These are phyloP conservation scores for Zasmidium cellare DNA, from an alignment of 2,329 filamentous ascomycete genomes.

Conservation along the genomic window DNA sequence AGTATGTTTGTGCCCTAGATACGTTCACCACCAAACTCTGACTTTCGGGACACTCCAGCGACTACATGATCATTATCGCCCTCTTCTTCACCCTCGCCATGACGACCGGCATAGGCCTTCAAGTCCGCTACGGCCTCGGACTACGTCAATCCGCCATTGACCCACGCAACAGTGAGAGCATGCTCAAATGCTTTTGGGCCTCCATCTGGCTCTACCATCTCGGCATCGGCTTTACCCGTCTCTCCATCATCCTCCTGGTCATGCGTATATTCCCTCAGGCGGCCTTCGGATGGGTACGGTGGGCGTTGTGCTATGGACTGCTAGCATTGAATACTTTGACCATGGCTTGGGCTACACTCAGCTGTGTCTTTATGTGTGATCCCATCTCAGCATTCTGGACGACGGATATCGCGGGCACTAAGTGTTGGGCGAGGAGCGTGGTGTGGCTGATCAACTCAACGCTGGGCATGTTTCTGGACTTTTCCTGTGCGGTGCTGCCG, in stretches of 20 bases:
- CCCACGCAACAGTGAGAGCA: background rate
- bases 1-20: constrained; percentile 5
- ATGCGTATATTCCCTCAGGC: constrained; percentile 9
- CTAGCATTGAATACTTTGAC: background rate
- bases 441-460: constrained; percentile 7
- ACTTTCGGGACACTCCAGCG: background rate
- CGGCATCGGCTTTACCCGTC: constrained; percentile 6
- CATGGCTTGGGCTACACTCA: constrained; percentile 1
- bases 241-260: constrained; percentile 9
- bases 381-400: constrained; percentile 4
- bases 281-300: background rate
- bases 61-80: constrained; percentile 4
- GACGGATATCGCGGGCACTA: background rate
- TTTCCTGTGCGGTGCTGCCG: constrained; percentile 5
- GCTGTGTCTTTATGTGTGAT: constrained; percentile 8
- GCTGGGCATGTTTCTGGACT: constrained; percentile 8
- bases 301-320: background rate
- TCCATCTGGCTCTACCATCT: constrained; percentile 7
- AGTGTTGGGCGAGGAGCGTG: background rate
- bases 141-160: background rate
- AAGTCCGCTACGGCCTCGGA: constrained; percentile 8
- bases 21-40: background rate
- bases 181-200: constrained; percentile 3
- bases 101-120: background rate
- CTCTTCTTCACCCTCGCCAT: constrained; percentile 6